Evolutionary conservation across 768 basidiomycete genomes (phyloP), one percentile per base, ranked within the genome.

Genomic region (Dendrothele bispora): DNA sequence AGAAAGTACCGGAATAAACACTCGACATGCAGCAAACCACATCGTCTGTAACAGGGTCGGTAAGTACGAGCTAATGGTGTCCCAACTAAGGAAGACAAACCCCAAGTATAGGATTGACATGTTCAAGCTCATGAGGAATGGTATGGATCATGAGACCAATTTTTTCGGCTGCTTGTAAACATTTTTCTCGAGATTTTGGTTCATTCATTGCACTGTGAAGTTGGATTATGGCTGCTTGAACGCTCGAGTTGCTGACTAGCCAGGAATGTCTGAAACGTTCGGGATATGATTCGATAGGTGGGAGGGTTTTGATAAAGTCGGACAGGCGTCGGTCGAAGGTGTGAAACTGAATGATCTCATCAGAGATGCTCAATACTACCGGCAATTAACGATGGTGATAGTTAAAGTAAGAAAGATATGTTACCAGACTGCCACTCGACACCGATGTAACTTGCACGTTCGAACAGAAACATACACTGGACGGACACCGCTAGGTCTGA

Each of bases 391-490:
- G n/a, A 7, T 17, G 12, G 36, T 27, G 37, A 26, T 12, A 25
- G 21, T 32, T 15, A 24, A 22, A 14, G 2, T 30, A 26, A 41
- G 6, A 17, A 28, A 20, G 15, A 28, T 25, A n/a, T 18, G 53
- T n/a, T 43, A 62, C 61, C 58, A 12, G 48, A 46, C 12, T 39
- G 32, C 14, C 52, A 62, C 14, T 54, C 53, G 1, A 52, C 46
- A 1, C 57, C 55, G 1, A 64, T 35, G 24, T 54, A 48, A 3
- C 46, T 51, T 1, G 59, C 65, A 36, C 66, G 55, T 25, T 61
- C 54, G 7, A 71, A 63, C 7, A 69, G 49, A 4, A 60, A 55
- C 0, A 56, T 40, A 10, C 40, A 34, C 25, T 44, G 44, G 22
- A 37, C 52, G 21, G 37, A 26, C 32, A 48, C 36, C 11, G 48